Conservation (phyloP, 78 protist genomes). For the Acrasis kona region DNA sequence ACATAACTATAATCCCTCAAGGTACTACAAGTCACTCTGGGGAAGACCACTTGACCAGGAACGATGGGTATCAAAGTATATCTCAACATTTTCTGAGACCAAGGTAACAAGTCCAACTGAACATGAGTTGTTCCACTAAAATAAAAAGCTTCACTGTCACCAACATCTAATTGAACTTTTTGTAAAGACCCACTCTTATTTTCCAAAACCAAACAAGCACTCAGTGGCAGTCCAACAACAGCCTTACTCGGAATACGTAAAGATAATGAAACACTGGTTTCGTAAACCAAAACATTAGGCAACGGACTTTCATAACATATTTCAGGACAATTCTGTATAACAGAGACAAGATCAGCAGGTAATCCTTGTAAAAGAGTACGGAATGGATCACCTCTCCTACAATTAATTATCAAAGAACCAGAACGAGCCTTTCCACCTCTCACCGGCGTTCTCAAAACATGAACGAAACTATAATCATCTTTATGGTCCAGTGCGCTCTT, state of each 20-base stretch:
- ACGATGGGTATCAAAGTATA: neutral
- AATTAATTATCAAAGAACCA: neutral
- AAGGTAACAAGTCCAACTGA: neutral
- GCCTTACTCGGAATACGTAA: neutral
- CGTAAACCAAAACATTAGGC: neutral
- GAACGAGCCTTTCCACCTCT: neutral
- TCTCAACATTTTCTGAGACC: neutral
- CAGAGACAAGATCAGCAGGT: too few species aligned
- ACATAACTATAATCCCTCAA: too few species aligned
- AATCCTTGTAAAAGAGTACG: too few species aligned
- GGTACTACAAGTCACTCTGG: too few species aligned
- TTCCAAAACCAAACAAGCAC: neutral
- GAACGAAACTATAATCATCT: too few species aligned
- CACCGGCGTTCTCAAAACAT: too few species aligned
- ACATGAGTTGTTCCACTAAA: neutral
- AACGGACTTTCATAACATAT: neutral
- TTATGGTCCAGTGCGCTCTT: too few species aligned
- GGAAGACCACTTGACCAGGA: neutral
- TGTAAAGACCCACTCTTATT: neutral
- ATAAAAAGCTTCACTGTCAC: neutral
- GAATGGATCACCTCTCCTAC: neutral
- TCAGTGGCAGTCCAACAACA: neutral
- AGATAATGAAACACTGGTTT: neutral
- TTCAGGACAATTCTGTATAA: neutral
- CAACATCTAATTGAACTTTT: neutral